Conservation (phyloP, 2,329 filamentous ascomycete species). For the Neonectria faginata region DNA sequence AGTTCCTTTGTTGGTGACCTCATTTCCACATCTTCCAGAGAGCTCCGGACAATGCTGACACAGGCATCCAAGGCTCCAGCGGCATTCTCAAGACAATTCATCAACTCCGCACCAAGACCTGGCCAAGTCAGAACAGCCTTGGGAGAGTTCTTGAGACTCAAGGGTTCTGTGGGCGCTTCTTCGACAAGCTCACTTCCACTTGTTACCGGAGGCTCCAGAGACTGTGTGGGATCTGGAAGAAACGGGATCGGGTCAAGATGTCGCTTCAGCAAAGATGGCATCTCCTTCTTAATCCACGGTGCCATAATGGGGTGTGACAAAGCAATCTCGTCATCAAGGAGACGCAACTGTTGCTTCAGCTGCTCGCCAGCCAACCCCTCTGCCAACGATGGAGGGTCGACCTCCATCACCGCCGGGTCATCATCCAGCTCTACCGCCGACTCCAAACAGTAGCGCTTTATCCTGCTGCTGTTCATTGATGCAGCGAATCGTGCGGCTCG, state of each 20-base stretch:
- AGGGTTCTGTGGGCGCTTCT: constrained; percentile 31
- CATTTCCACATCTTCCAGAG: constrained; percentile 44
- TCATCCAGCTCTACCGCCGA: constrained; percentile 76
- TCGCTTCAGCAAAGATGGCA: constrained; percentile 64
- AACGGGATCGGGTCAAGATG: constrained; percentile 73
- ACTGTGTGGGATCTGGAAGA: constrained; percentile 64
- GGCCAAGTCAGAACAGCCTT: constrained; percentile 49
- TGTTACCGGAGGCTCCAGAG: constrained; percentile 49
- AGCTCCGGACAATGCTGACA: constrained; percentile 43
- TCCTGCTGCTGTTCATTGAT: constrained; percentile 66
- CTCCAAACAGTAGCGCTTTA: constrained; percentile 73
- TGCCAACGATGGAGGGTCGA: constrained; percentile 71
- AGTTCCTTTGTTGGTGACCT: constrained; percentile 33
- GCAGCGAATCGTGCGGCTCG: constrained; percentile 68
- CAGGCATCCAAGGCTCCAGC: constrained; percentile 47
- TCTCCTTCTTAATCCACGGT: constrained; percentile 64
- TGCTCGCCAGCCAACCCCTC: constrained; percentile 73
- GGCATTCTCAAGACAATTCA: constrained; percentile 48
- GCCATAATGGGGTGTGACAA: constrained; percentile 71
- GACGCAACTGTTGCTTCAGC: constrained; percentile 65
- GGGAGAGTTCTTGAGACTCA: constrained; percentile 23
- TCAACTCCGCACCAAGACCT: constrained; percentile 50
- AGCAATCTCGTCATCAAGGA: constrained; percentile 67
- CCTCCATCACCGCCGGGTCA: constrained; percentile 71
- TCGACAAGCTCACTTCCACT: constrained; percentile 31